Evolutionary conservation across 208 protist genomes (phyloP).

Genomic region (Trypanosoma platydactyli): DNA sequence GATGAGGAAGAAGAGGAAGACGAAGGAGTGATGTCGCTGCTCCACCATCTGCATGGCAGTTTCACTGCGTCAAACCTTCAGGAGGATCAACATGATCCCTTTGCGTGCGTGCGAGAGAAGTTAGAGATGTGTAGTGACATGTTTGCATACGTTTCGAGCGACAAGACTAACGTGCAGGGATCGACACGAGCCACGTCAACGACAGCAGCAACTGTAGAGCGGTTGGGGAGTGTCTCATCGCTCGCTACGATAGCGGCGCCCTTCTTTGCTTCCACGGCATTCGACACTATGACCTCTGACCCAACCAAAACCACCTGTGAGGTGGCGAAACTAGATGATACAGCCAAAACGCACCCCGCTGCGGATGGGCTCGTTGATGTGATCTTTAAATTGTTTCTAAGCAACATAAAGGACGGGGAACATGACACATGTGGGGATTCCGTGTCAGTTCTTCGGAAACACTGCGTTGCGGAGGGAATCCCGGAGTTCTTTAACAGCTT

Average conservation of each 20-base stretch:
- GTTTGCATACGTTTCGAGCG: conserved; percentile 45
- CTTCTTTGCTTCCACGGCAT: background rate
- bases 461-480: conserved; percentile 67
- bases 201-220: too few species aligned
- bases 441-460: conserved; percentile 56
- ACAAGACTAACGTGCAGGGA: conserved; percentile 2
- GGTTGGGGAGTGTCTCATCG: background rate
- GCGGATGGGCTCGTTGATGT: conserved; percentile 64
- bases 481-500: conserved; percentile 76
- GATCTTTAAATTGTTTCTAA: conserved; percentile 58
- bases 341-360: conserved; percentile 42
- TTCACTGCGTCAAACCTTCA: conserved; percentile 45
- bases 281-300: conserved; percentile 43
- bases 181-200: too few species aligned
- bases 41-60: conserved; percentile 29
- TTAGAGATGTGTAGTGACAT: conserved; percentile 37
- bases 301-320: conserved; percentile 50
- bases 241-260: conserved; percentile 9
- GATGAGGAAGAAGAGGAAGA: background rate
- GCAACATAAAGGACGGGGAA: conserved; percentile 54
- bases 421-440: conserved; percentile 77
- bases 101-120: conserved; percentile 17
- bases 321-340: conserved; percentile 38
- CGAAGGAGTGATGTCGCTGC: conserved; percentile 20
- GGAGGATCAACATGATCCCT: conserved; percentile 32